Evolutionary conservation across 2,329 filamentous ascomycete species (phyloP).

Genomic region (Stagonosporopsis chrysanthemi): DNA sequence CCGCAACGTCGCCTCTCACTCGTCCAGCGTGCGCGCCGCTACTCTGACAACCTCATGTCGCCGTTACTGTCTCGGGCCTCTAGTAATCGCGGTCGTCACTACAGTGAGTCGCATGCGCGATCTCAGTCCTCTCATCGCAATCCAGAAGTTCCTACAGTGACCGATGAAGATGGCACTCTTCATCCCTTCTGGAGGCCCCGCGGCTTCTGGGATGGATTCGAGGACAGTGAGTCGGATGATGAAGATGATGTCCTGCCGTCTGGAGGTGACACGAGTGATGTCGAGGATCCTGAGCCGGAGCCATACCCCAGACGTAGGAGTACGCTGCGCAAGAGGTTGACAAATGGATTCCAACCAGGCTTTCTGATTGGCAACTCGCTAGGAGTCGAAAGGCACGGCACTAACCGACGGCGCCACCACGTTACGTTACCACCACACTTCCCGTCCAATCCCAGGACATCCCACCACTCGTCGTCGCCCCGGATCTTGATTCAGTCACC

Average conservation of each 20-base stretch:
- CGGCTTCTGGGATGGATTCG: conserved; percentile 68
- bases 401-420: conserved; percentile 41
- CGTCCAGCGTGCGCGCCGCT: conserved; percentile 54
- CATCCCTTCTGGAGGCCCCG: conserved; percentile 70
- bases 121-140: conserved; percentile 24
- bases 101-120: conserved; percentile 30
- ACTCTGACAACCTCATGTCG: conserved; percentile 55
- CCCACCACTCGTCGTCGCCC: conserved; percentile 25
- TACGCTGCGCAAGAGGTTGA: conserved; percentile 39
- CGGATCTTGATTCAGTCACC: conserved; percentile 39
- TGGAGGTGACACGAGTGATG: conserved; percentile 57
- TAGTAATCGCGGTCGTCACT: conserved; percentile 34
- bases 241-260: conserved; percentile 50
- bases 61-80: conserved; percentile 48
- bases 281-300: conserved; percentile 36
- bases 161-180: conserved; percentile 55
- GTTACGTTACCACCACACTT: conserved; percentile 36
- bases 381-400: conserved; percentile 59
- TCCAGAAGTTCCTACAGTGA: conserved; percentile 39
- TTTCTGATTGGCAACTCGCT: conserved; percentile 64
- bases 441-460: conserved; percentile 21
- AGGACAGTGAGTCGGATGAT: conserved; percentile 49
- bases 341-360: conserved; percentile 53
- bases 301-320: conserved; percentile 28
- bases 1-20: conserved; percentile 51